A percentile compares a stretch with the other conserved stretches of the same genome.
phyloP scores from a whole-genome alignment of 371 early-diverging fungal genomes.

The Mortierella polycephala region DNA sequence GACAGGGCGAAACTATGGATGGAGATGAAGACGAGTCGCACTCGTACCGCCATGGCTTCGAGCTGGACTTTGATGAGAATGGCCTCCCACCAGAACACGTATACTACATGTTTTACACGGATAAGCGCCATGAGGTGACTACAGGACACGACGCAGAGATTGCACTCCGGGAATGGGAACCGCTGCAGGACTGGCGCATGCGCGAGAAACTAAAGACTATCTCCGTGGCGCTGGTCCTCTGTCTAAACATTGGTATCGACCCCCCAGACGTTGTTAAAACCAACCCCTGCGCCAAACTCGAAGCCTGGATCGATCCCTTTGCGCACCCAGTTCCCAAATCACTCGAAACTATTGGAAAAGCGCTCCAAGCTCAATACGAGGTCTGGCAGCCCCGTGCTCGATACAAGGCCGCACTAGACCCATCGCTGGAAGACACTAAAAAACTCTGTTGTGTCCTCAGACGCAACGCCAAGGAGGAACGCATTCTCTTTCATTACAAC shows the following conservation, averaged over 20 bases:
- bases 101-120: constrained; percentile 68
- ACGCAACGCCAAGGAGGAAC: constrained; percentile 90
- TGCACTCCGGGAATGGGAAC: constrained; percentile 51
- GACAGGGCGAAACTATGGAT: constrained; percentile 46
- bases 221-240: constrained; percentile 80
- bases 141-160: constrained; percentile 49
- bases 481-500: constrained; percentile 97
- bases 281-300: constrained; percentile 88
- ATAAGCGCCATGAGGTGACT: constrained; percentile 67
- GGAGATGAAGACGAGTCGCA: constrained; percentile 46
- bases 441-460: constrained; percentile 87
- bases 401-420: constrained; percentile 90
- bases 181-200: constrained; percentile 61
- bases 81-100: constrained; percentile 58
- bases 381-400: constrained; percentile 88
- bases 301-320: constrained; percentile 96
- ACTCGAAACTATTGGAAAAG: constrained; percentile 88
- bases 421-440: constrained; percentile 92
- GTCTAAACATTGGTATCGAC: constrained; percentile 95
- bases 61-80: constrained; percentile 65
- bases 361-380: constrained; percentile 93
- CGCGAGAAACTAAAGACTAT: constrained; percentile 59
- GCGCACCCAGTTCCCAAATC: constrained; percentile 83
- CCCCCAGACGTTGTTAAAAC: constrained; percentile 96
- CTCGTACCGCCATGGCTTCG: constrained; percentile 65